These are phyloP conservation scores for Asterophora lycoperdoides DNA, from an alignment of 768 basidiomycete species.

Conservation along the genomic window DNA sequence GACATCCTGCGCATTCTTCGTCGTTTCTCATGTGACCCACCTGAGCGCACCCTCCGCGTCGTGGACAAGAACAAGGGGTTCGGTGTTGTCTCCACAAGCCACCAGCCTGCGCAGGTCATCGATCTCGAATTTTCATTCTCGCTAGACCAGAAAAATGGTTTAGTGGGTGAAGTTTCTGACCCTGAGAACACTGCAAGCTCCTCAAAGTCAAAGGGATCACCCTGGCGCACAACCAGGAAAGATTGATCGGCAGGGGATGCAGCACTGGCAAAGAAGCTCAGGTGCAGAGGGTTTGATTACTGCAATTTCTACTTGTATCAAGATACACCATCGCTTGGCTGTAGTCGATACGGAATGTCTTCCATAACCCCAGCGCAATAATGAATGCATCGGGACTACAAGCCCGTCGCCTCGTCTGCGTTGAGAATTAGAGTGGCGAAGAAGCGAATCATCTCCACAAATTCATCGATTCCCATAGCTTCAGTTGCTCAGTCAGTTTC, in stretches of 20 bases:
- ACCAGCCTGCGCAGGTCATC: constrained; percentile 18
- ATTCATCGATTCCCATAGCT: constrained; percentile 50
- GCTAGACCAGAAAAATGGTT: constrained; percentile 1
- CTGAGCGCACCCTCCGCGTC: constrained; percentile 20
- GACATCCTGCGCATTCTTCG: constrained; percentile 18
- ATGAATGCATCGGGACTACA: constrained; percentile 3
- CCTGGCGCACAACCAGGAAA: no score
- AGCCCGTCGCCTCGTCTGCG: constrained; percentile 49
- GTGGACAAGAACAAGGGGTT: constrained; percentile 18
- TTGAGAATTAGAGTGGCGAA: constrained; percentile 64
- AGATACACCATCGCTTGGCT: no score
- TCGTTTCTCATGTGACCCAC: constrained; percentile 14
- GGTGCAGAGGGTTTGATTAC: no score
- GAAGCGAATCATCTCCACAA: constrained; percentile 65
- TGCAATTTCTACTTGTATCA: no score
- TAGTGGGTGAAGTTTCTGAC: not conserved
- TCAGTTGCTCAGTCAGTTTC: constrained; percentile 10
- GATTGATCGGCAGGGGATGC: no score
- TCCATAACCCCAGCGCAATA: not conserved
- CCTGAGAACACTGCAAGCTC: not conserved
- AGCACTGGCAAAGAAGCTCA: no score
- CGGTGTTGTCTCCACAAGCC: constrained; percentile 19
- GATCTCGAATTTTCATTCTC: constrained; percentile 18
- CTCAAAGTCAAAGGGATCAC: no score
- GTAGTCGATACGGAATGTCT: no score